These are phyloP conservation scores for Pythium brachiatum DNA, from an alignment of 352 stramenopile species.

Conservation along the genomic window DNA sequence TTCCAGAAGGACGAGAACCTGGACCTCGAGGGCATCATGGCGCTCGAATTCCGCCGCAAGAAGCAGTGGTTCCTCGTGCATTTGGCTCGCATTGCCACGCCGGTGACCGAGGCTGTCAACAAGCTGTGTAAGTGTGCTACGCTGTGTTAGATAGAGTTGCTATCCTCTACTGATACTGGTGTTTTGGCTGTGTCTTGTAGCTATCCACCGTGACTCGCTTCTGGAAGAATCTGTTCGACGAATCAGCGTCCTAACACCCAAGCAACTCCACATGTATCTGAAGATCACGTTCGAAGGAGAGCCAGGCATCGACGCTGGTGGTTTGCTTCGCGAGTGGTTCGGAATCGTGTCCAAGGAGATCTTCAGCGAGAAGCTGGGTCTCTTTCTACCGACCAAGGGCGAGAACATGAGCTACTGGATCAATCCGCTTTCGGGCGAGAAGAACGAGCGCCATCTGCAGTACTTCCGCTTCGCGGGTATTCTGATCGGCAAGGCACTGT, in stretches of 20 bases:
- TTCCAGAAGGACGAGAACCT: constrained; percentile 40
- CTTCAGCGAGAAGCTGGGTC: constrained; percentile 62
- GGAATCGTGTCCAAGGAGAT: constrained; percentile 68
- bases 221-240: constrained; percentile 48
- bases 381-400: constrained; percentile 73
- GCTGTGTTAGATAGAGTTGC: not conserved
- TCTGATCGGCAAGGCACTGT: constrained; percentile 97
- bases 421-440: constrained; percentile 51
- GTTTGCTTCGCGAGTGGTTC: constrained; percentile 83
- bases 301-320: constrained; percentile 70
- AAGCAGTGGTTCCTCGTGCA: constrained; percentile 85
- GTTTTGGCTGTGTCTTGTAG: constrained; percentile 21
- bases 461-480: constrained; percentile 96
- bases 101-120: constrained; percentile 54
- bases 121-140: constrained; percentile 51
- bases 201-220: constrained; percentile 52
- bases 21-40: constrained; percentile 79
- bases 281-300: constrained; percentile 73
- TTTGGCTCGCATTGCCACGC: constrained; percentile 59
- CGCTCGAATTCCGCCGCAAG: constrained; percentile 71
- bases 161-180: not conserved
- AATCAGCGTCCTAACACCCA: constrained; percentile 36
- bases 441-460: constrained; percentile 68
- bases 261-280: constrained; percentile 60
- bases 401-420: constrained; percentile 86